These are phyloP conservation scores for Talaromyces amestolkiae DNA, from an alignment of 2,329 filamentous ascomycete species.

Conservation along the genomic window DNA sequence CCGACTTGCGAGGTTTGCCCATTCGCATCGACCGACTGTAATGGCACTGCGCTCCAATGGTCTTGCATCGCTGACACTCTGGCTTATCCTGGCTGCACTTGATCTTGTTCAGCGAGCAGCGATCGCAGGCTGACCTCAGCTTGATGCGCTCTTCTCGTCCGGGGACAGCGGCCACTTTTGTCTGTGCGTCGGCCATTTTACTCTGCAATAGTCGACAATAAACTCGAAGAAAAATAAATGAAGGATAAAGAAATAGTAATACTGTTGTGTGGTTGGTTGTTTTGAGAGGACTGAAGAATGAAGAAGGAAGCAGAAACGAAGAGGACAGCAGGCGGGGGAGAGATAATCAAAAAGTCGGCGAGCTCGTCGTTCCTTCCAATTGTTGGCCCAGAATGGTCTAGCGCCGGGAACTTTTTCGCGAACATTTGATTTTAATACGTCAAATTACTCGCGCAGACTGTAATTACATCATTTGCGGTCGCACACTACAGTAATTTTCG, in stretches of 20 bases:
- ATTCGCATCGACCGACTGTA: conserved; percentile 21
- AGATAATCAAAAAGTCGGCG: neutral
- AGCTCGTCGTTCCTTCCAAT: neutral
- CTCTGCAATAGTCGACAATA: neutral
- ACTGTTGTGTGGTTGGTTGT: neutral
- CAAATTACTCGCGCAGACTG: neutral
- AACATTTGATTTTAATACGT: neutral
- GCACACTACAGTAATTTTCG: neutral
- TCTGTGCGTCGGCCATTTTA: conserved; percentile 7
- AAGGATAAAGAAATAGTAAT: neutral
- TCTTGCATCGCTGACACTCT: conserved; percentile 20
- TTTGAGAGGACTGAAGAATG: neutral
- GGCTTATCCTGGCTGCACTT: conserved; percentile 22
- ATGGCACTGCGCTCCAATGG: conserved; percentile 20
- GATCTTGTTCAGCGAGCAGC: conserved; percentile 21
- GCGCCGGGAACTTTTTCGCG: neutral
- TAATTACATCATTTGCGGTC: neutral
- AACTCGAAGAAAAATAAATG: neutral
- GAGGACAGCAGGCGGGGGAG: neutral
- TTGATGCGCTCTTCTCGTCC: conserved; percentile 19
- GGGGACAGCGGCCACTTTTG: conserved; percentile 7
- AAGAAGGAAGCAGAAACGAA: neutral
- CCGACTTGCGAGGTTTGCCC: conserved; percentile 21
- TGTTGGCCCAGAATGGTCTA: neutral
- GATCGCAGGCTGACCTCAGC: conserved; percentile 19